Base-by-base conservation (phyloP, 371 early-diverging fungal species). In the Circinella umbellata region DNA sequence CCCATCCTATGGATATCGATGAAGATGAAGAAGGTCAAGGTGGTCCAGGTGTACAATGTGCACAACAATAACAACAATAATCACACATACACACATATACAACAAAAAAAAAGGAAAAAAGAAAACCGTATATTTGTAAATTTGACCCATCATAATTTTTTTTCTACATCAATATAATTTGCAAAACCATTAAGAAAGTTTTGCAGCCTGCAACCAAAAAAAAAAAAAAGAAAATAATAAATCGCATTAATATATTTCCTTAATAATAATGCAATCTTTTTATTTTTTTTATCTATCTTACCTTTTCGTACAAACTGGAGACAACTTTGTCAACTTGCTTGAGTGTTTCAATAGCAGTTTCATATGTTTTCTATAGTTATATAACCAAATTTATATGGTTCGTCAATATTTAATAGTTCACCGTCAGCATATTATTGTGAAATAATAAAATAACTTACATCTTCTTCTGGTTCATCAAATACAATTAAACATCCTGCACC, bases 261-360 rank as follows among this genome's bases (percentile, higher is more conserved):
- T 6, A 9, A 42, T 1, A 42, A 42, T 9, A 9, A 11, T 42
- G 3, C 3, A 42, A n/a, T n/a, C n/a, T n/a, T n/a, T n/a, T n/a
- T n/a, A n/a, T n/a, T n/a, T n/a, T n/a, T n/a, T n/a, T 42, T 42
- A 27, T 42, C 42, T 42, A 42, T 42, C 11, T 42, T 71, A 75
- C 97, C 90, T 98, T 97, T 79, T 93, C 90, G 77, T 97, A 98
- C 64, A 98, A 87, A 59, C 92, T 91, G 70, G 97, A 96, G 15
- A 98, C 98, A 38, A 97, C 99, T 68, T 93, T 89, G 64, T 93
- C 92, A 85, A 98, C 94, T 73, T 95, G 92, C 84, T 98, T 97
- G 80, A 98, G 85, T 10, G 97, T 98, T 42, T 96, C 97, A 73
- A 98, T 77, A n/a, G 97, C 88, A 7, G 92, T 86, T 55, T 94